These are phyloP conservation scores for Pythium rishiriense DNA, from an alignment of 352 stramenopile species.

Conservation along the genomic window DNA sequence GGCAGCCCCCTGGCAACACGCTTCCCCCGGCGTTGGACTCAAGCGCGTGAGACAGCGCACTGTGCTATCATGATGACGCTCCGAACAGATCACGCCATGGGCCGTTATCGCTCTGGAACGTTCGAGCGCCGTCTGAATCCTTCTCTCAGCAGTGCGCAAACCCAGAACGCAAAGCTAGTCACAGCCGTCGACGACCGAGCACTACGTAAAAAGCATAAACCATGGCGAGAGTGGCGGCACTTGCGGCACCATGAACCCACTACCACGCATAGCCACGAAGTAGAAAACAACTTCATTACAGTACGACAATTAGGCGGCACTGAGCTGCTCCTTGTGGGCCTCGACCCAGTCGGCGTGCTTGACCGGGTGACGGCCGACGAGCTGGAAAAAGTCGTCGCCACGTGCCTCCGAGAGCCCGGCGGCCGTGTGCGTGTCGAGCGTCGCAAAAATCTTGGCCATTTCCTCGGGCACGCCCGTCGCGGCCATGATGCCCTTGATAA, in stretches of 20 bases:
- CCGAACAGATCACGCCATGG: not conserved
- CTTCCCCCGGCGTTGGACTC: not conserved
- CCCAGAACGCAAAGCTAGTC: too few relatives aligned
- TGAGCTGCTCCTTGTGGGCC: constrained; percentile 14
- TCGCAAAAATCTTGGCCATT: constrained; percentile 14
- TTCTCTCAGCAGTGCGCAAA: too few relatives aligned
- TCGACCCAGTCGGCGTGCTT: constrained; percentile 22
- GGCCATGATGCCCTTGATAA: constrained; percentile 4
- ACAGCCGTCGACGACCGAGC: too few relatives aligned
- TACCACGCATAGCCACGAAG: too few relatives aligned
- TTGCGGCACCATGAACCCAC: too few relatives aligned
- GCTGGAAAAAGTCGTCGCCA: constrained; percentile 21
- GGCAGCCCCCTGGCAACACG: too few relatives aligned
- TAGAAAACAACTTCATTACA: too few relatives aligned
- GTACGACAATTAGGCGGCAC: not conserved
- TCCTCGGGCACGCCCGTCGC: constrained; percentile 1
- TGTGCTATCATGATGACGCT: not conserved
- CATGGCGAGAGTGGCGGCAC: too few relatives aligned
- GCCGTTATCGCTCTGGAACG: not conserved
- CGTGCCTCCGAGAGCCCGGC: not conserved
- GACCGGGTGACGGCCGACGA: constrained; percentile 25
- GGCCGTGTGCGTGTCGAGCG: constrained; percentile 25
- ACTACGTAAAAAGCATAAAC: too few relatives aligned
- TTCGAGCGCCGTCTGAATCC: too few relatives aligned
- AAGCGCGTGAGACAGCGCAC: not conserved